Evolutionary conservation across 495 filamentous ascomycete species (phyloP).

Genomic region (Geoglossum glabrum): DNA sequence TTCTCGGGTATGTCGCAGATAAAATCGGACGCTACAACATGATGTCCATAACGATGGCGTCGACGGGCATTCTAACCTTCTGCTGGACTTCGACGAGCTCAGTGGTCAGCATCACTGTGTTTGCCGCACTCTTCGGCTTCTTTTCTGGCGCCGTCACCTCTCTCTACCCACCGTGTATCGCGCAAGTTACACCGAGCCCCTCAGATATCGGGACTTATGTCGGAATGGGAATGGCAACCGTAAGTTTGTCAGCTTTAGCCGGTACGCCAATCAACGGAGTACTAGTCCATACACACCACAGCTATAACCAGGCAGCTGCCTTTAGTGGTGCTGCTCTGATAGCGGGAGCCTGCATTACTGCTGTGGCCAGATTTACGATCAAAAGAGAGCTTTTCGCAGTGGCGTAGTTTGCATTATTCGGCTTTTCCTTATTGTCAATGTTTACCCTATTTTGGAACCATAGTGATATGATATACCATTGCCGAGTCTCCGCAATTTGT

Average conservation of each 20-base stretch:
- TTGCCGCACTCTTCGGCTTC: conserved; percentile 1
- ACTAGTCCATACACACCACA: conserved; percentile 9
- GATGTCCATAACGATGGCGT: conserved; percentile 6
- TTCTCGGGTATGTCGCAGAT: conserved; percentile 14
- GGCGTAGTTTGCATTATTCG: background rate
- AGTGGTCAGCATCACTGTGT: background rate
- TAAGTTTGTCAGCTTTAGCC: conserved; percentile 12
- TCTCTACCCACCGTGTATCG: conserved; percentile 9
- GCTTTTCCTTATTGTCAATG: too few species aligned
- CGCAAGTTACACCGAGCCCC: conserved; percentile 9
- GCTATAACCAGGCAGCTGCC: conserved; percentile 9
- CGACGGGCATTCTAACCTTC: conserved; percentile 11
- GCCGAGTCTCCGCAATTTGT: too few species aligned
- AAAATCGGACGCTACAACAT: conserved; percentile 14
- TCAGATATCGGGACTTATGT: conserved; percentile 5
- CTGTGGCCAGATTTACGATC: conserved; percentile 4
- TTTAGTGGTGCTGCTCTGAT: conserved; percentile 11
- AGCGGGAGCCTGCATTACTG: conserved; percentile 6
- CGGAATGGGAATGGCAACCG: conserved; percentile 11
- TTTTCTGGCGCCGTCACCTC: conserved; percentile 1
- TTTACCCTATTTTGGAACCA: too few species aligned
- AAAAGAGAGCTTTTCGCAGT: background rate
- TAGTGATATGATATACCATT: too few species aligned
- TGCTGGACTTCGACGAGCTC: conserved; percentile 4
- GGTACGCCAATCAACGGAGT: conserved; percentile 17